A percentile compares a stretch with the other conserved stretches of the same genome.
Conservation (phyloP, 768 basidiomycete genomes). For the Amanita phalloides region DNA sequence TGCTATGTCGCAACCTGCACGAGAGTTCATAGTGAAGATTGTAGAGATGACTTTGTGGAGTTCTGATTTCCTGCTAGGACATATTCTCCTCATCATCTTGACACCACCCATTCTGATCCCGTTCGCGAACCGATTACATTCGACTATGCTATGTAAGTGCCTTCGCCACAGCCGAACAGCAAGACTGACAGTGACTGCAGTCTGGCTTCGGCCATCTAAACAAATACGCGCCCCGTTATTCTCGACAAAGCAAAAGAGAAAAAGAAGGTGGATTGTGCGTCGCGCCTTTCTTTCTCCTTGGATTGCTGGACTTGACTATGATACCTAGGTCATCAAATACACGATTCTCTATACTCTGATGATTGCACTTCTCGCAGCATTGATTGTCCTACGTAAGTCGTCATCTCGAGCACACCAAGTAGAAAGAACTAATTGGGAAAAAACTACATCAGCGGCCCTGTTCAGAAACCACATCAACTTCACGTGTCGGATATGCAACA, state of each 20-base stretch:
- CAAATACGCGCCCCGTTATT: slow-evolving; percentile 91
- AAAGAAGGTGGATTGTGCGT: slow-evolving; percentile 78
- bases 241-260: slow-evolving; percentile 88
- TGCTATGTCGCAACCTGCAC: slow-evolving; percentile 89
- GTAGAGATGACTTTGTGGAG: slow-evolving; percentile 97
- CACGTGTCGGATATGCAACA: slow-evolving; percentile 76
- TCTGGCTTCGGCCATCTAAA: slow-evolving; percentile 94
- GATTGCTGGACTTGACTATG: slow-evolving; percentile 1
- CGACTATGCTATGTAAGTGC: slow-evolving; percentile 79
- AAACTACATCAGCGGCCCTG: slow-evolving; percentile 43
- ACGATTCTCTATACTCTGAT: slow-evolving; percentile 72
- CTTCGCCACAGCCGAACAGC: not conserved
- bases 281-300: slow-evolving; percentile 14
- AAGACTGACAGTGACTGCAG: slow-evolving; percentile 22
- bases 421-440: slow-evolving; percentile 9
- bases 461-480: slow-evolving; percentile 76
- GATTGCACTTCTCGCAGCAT: slow-evolving; percentile 65
- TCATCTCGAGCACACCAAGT: not conserved
- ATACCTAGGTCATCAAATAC: slow-evolving; percentile 65
- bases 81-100: slow-evolving; percentile 79
- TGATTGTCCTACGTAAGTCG: slow-evolving; percentile 74
- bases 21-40: slow-evolving; percentile 97
- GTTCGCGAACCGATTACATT: slow-evolving; percentile 80
- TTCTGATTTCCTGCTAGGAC: slow-evolving; percentile 85
- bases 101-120: slow-evolving; percentile 81